These are phyloP conservation scores for Microbotryomycetes sp. DNA, from an alignment of 1,284 basidiomycete genomes.

Conservation along the genomic window DNA sequence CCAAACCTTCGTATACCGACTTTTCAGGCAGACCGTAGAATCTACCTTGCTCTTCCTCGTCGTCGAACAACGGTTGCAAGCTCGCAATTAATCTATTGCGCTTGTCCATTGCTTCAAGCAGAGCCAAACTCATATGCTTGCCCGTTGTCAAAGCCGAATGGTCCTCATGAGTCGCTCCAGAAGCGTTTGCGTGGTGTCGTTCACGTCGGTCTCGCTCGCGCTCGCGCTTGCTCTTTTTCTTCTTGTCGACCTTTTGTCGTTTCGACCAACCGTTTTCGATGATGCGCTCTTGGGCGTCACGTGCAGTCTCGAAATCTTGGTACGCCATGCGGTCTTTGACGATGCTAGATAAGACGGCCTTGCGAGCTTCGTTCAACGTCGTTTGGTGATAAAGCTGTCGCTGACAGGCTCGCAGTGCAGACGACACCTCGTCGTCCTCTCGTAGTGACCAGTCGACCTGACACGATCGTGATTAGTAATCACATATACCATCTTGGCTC, in stretches of 20 bases:
- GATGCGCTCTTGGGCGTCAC: slow-evolving; percentile 74
- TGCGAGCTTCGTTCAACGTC: slow-evolving; percentile 73
- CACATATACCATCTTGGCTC: no score
- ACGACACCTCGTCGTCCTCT: slow-evolving; percentile 87
- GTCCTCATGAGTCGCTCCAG: slow-evolving; percentile 1
- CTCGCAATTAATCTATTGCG: slow-evolving; percentile 63
- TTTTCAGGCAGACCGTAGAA: slow-evolving; percentile 63
- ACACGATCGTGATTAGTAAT: neutral
- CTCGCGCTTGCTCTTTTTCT: slow-evolving; percentile 52
- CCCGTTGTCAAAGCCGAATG: slow-evolving; percentile 38
- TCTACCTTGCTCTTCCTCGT: slow-evolving; percentile 55
- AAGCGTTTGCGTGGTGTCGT: slow-evolving; percentile 20
- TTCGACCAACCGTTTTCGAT: slow-evolving; percentile 51
- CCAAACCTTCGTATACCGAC: slow-evolving; percentile 67
- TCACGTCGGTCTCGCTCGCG: slow-evolving; percentile 37
- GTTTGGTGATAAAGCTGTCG: slow-evolving; percentile 67
- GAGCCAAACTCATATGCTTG: slow-evolving; percentile 59
- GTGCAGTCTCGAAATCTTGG: slow-evolving; percentile 72
- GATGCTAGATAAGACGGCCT: slow-evolving; percentile 61
- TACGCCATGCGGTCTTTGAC: slow-evolving; percentile 83
- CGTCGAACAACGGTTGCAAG: slow-evolving; percentile 60
- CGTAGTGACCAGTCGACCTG: slow-evolving; percentile 47
- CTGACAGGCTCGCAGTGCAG: slow-evolving; percentile 80
- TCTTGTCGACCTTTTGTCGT: slow-evolving; percentile 41
- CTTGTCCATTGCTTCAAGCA: slow-evolving; percentile 61